These are phyloP conservation scores for Austroboletus novae-zelandiae DNA, from an alignment of 1,284 basidiomycete species.

Conservation along the genomic window DNA sequence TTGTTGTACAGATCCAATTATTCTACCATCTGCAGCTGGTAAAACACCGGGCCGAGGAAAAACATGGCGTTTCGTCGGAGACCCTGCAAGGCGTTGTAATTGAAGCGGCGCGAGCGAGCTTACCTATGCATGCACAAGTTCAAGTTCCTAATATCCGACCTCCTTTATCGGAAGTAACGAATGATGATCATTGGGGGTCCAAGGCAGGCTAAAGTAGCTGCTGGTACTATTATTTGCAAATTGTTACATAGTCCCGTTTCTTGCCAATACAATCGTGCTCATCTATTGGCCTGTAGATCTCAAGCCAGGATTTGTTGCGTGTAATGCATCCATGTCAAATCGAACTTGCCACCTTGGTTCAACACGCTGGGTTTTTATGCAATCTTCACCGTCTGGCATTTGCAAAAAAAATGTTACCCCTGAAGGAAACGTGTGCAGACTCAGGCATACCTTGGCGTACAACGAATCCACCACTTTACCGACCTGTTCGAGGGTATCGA, in stretches of 20 bases:
- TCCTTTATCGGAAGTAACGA: too few species aligned
- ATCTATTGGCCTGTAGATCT: neutral
- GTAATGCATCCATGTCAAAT: neutral
- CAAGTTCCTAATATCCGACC: too few species aligned
- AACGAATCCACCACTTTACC: slow-evolving; percentile 89
- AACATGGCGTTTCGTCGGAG: slow-evolving; percentile 88
- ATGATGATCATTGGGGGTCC: too few species aligned
- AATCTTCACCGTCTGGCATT: slow-evolving; percentile 23
- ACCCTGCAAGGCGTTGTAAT: slow-evolving; percentile 70
- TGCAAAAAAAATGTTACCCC: neutral
- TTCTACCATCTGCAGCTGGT: slow-evolving; percentile 67
- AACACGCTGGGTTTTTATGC: slow-evolving; percentile 9
- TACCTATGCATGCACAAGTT: slow-evolving; percentile 85
- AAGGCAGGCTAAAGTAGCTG: too few species aligned
- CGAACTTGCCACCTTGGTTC: neutral
- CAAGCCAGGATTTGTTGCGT: too few species aligned
- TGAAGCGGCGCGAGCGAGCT: slow-evolving; percentile 61
- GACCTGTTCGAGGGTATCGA: slow-evolving; percentile 88
- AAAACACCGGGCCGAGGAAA: slow-evolving; percentile 66
- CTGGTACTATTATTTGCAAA: too few species aligned
- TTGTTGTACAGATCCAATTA: slow-evolving; percentile 96
- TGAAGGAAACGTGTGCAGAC: too few species aligned
- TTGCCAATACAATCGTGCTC: neutral
- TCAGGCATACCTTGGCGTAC: slow-evolving; percentile 75
- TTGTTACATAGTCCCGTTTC: too few species aligned